Base-by-base conservation (phyloP, 2,329 filamentous ascomycete genomes). In the Neodidymelliopsis sp. region DNA sequence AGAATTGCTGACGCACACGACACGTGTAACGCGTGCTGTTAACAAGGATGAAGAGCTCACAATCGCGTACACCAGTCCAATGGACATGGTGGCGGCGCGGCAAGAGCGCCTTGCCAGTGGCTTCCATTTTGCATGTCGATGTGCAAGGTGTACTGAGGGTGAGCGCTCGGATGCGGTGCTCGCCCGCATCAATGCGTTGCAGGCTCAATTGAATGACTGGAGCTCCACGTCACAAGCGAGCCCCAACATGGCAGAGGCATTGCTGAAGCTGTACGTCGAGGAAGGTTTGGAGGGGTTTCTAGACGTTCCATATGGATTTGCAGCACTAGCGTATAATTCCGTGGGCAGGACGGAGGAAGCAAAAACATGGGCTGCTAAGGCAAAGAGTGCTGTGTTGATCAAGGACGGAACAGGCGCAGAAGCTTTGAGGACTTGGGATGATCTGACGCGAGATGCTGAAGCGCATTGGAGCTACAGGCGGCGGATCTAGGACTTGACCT, bases 41-140 rank as follows among this genome's bases (percentile, higher is more conserved):
- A 50, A 49, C 10, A 13, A 56, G 15, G 73, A 67, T 10, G 73
- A 75, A 36, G 75, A 77, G 49, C 71, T 77, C 6, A 73, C 65
- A 0, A 75, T 77, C 18, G 69, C 74, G n/a, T 77, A 77, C 30
- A 70, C 73, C 11, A 70, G 69, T 10, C 69, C 74, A 0, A 57
- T 76, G 4, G 66, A 72, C n/a, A 53, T 45, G 4, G 63, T 63
- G 2, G 39, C 52, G 1, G 47, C 50, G 1, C 66, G 75, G 15
- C 69, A 71, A 49, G 53, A 57, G 0, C 61, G 69, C 35, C 60
- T 74, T 5, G 43, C 50, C 13, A 47, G 65, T 7, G 70, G 68
- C 6, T 74, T 76, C 48, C 70, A 73, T n/a, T 78, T 78, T 45
- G 69, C 58, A 2, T 78, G 75, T 49, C 55, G 59, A 1, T 78